Percentiles rank a stretch among this genome's conserved stretches.
These are phyloP conservation scores for Didymella keratinophila DNA, from an alignment of 2,329 filamentous ascomycete genomes.

Conservation along the genomic window DNA sequence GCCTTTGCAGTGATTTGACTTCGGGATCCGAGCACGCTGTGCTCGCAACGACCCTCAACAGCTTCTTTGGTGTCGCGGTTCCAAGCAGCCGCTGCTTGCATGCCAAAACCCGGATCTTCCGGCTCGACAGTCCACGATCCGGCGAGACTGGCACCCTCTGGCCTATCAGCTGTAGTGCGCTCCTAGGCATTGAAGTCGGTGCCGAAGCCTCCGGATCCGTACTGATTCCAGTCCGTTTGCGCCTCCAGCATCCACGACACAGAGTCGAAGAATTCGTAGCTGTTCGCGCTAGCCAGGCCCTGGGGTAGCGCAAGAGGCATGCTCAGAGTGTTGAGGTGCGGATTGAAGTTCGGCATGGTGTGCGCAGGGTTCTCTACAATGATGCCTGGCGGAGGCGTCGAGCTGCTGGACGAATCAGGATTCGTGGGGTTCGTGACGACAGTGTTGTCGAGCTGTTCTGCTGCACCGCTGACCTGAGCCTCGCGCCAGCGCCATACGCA, in stretches of 20 bases:
- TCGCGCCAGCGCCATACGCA: conserved; percentile 87
- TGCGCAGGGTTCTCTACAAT: conserved; percentile 45
- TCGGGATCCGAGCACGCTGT: background rate
- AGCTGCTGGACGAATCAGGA: conserved; percentile 72
- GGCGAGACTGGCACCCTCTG: background rate
- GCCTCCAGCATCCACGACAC: conserved; percentile 94
- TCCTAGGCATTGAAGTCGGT: conserved; percentile 44
- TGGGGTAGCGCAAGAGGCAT: conserved; percentile 69
- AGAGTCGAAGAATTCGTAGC: conserved; percentile 81
- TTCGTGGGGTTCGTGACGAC: conserved; percentile 89
- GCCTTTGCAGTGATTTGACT: background rate
- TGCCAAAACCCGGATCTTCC: background rate
- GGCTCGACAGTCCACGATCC: background rate
- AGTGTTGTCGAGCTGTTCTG: conserved; percentile 63
- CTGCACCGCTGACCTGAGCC: conserved; percentile 59
- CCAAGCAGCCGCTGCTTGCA: background rate
- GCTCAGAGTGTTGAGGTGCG: conserved; percentile 51
- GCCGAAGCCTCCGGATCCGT: conserved; percentile 38
- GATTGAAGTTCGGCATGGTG: conserved; percentile 47
- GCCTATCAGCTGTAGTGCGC: background rate
- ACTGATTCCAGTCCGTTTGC: conserved; percentile 53
- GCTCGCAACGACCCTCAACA: background rate
- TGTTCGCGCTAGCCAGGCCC: conserved; percentile 51
- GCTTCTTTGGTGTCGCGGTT: background rate
- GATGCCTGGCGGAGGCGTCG: conserved; percentile 64